phyloP scores from a whole-genome alignment of 2,329 filamentous ascomycete species.

The Diaporthe sp. region DNA sequence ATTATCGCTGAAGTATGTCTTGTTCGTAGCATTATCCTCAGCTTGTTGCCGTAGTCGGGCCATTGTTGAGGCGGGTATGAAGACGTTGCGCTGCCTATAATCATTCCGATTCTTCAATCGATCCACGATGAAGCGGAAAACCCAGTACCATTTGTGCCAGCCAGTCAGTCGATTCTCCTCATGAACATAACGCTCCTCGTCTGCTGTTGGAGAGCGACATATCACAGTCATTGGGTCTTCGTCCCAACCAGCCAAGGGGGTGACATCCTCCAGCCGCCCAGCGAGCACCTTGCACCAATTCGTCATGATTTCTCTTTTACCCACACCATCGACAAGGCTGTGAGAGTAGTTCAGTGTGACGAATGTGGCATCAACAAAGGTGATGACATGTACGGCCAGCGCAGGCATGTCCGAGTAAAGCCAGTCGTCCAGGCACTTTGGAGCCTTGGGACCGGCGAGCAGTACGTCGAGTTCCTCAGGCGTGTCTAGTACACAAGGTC shows the following conservation, averaged over 20 bases:
- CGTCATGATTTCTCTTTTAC: constrained; percentile 55
- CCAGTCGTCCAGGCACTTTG: constrained; percentile 55
- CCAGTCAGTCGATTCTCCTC: constrained; percentile 46
- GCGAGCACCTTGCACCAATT: constrained; percentile 62
- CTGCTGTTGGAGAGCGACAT: neutral
- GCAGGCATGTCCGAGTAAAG: constrained; percentile 58
- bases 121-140: constrained; percentile 17
- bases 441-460: constrained; percentile 44
- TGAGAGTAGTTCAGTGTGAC: constrained; percentile 62
- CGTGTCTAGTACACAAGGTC: constrained; percentile 48
- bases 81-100: constrained; percentile 26
- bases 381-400: constrained; percentile 61
- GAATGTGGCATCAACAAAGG: constrained; percentile 64
- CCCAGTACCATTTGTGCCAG: constrained; percentile 29
- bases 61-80: constrained; percentile 14
- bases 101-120: constrained; percentile 18
- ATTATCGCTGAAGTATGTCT: constrained; percentile 60
- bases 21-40: constrained; percentile 31
- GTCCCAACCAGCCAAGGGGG: constrained; percentile 49
- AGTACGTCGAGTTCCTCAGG: constrained; percentile 46
- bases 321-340: constrained; percentile 61
- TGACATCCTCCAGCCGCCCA: constrained; percentile 57
- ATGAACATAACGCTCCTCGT: constrained; percentile 47
- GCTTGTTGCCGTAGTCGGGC: neutral
- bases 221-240: constrained; percentile 52